phyloP scores from a whole-genome alignment of 371 early-diverging fungal species.

The Rhizomucor pusillus region DNA sequence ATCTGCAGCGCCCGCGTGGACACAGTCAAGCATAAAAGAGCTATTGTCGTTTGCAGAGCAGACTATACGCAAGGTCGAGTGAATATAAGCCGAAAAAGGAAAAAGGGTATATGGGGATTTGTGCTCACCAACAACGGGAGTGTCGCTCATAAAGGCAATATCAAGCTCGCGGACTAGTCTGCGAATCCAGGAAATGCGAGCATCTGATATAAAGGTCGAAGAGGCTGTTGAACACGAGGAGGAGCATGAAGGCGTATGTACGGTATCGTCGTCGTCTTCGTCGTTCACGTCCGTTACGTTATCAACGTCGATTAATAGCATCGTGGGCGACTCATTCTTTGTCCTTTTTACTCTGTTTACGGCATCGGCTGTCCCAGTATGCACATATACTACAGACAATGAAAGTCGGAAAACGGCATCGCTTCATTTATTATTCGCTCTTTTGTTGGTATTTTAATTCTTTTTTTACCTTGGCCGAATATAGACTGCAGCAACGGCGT shows the following conservation, averaged over 20 bases:
- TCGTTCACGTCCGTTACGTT: neutral
- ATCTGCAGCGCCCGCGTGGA: slow-evolving; percentile 51
- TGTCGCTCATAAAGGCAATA: neutral
- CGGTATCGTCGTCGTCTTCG: slow-evolving; percentile 10
- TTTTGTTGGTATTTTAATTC: neutral
- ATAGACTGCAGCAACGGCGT: slow-evolving; percentile 4
- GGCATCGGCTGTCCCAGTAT: neutral
- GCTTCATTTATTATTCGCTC: neutral
- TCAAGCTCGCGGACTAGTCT: slow-evolving; percentile 4
- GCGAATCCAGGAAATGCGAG: slow-evolving; percentile 6
- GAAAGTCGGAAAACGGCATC: neutral
- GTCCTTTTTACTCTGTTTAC: slow-evolving; percentile 1
- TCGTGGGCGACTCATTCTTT: slow-evolving; percentile 5
- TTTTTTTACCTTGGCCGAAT: slow-evolving; percentile 15
- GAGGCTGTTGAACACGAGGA: slow-evolving; percentile 4
- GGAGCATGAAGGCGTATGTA: slow-evolving; percentile 13
- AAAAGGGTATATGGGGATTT: too few species aligned
- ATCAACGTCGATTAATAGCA: slow-evolving; percentile 19
- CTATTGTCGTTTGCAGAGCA: slow-evolving; percentile 29
- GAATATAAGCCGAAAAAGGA: too few species aligned
- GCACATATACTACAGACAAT: neutral
- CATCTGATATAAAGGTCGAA: neutral
- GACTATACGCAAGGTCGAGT: too few species aligned
- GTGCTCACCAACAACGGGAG: slow-evolving; percentile 9
- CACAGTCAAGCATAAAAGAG: slow-evolving; percentile 36